Conservation (phyloP, 768 basidiomycete species). For the Tulasnella sp. region DNA sequence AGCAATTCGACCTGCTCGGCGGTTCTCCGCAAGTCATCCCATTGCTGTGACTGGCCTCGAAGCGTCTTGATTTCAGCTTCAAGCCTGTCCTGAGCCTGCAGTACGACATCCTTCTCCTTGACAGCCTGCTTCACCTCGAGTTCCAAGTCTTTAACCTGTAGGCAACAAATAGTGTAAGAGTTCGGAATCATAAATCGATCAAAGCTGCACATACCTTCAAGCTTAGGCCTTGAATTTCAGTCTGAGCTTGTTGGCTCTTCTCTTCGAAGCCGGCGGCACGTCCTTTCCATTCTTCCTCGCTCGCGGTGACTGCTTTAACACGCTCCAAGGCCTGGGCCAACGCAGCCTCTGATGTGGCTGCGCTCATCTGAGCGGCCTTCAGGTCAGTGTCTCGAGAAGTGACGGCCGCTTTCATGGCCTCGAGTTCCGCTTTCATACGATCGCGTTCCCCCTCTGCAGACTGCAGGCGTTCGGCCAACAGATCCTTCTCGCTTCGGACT, state of each 20-base stretch:
- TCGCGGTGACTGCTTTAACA: neutral
- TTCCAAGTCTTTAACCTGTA: slow-evolving; percentile 59
- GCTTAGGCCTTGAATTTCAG: slow-evolving; percentile 55
- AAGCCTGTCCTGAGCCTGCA: slow-evolving; percentile 49
- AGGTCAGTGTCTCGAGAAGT: slow-evolving; percentile 47
- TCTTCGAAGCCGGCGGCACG: slow-evolving; percentile 62
- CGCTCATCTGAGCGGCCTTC: slow-evolving; percentile 47
- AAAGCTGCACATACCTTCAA: slow-evolving; percentile 49
- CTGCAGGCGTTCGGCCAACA: slow-evolving; percentile 57
- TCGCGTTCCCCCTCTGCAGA: slow-evolving; percentile 65
- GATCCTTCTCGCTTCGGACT: slow-evolving; percentile 77
- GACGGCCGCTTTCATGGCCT: slow-evolving; percentile 48
- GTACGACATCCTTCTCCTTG: slow-evolving; percentile 60
- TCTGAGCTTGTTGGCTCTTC: slow-evolving; percentile 48
- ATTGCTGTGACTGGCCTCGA: slow-evolving; percentile 61
- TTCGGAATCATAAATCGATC: neutral
- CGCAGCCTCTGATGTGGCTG: slow-evolving; percentile 64
- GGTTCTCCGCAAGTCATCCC: slow-evolving; percentile 69
- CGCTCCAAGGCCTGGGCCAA: slow-evolving; percentile 53
- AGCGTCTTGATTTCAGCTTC: slow-evolving; percentile 60
- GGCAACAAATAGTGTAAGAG: slow-evolving; percentile 22
- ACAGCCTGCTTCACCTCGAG: slow-evolving; percentile 51
- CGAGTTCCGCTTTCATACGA: slow-evolving; percentile 50
- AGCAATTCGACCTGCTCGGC: slow-evolving; percentile 71
- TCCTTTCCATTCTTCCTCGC: slow-evolving; percentile 39